Evolutionary conservation across 2,329 filamentous ascomycete genomes (phyloP).

Genomic region (Stagonosporopsis vannaccii): DNA sequence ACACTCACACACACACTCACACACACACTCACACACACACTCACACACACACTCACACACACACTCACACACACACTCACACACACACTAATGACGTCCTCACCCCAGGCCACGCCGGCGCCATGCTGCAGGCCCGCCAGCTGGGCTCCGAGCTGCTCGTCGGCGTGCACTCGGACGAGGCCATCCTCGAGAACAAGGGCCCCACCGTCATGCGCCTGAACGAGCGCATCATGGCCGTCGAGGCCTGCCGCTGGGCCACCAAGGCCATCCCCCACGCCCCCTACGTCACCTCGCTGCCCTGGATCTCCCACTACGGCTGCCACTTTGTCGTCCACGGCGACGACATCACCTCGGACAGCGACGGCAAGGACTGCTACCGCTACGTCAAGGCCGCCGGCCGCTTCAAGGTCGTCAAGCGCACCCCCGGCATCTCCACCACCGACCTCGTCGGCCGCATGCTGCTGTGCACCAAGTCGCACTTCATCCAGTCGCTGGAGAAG

Average conservation of each 20-base stretch:
- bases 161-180: conserved; percentile 94
- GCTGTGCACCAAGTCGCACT: conserved; percentile 92
- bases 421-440: conserved; percentile 94
- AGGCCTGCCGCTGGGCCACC: conserved; percentile 95
- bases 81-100: too few species aligned
- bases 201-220: conserved; percentile 95
- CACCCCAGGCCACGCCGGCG: conserved; percentile 87
- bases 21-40: too few species aligned
- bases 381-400: conserved; percentile 93
- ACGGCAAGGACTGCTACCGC: conserved; percentile 95
- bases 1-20: too few species aligned
- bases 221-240: conserved; percentile 87
- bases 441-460: conserved; percentile 98
- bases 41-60: too few species aligned
- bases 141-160: conserved; percentile 88
- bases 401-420: conserved; percentile 97
- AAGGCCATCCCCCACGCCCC: conserved; percentile 83
- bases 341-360: conserved; percentile 94
- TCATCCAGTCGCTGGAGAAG: conserved; percentile 80
- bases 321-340: conserved; percentile 96
- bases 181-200: conserved; percentile 95
- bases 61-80: too few species aligned
- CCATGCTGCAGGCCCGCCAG: conserved; percentile 94
- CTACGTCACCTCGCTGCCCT: conserved; percentile 91
- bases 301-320: conserved; percentile 96